Evolutionary conservation across 2,329 filamentous ascomycete species (phyloP).

Genomic region (Akanthomyces muscarius): DNA sequence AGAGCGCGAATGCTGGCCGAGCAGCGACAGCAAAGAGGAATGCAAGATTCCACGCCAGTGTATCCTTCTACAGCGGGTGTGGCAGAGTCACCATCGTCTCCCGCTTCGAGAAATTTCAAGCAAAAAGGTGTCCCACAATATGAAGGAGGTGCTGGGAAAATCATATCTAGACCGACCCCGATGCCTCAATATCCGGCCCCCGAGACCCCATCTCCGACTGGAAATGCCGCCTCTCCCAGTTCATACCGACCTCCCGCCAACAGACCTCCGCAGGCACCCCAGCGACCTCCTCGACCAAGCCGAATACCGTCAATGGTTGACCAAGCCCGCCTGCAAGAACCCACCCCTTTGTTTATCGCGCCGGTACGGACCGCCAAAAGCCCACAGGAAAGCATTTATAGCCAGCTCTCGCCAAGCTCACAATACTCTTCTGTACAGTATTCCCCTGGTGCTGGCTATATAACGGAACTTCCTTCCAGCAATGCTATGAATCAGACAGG

Average conservation of each 20-base stretch:
- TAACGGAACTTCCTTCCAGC: slow-evolving; percentile 56
- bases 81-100: slow-evolving; percentile 12
- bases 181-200: slow-evolving; percentile 53
- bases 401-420: background rate
- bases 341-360: slow-evolving; percentile 46
- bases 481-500: slow-evolving; percentile 24
- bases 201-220: slow-evolving; percentile 35
- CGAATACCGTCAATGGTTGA: slow-evolving; percentile 57
- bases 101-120: slow-evolving; percentile 13
- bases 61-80: background rate
- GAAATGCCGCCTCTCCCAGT: slow-evolving; percentile 31
- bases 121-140: slow-evolving; percentile 16
- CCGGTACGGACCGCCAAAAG: slow-evolving; percentile 32
- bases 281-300: slow-evolving; percentile 57
- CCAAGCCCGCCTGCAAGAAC: slow-evolving; percentile 51
- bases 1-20: slow-evolving; percentile 11
- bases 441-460: slow-evolving; percentile 45
- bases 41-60: slow-evolving; percentile 19
- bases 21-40: slow-evolving; percentile 11
- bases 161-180: slow-evolving; percentile 52
- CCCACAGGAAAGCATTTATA: slow-evolving; percentile 29
- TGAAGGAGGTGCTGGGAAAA: slow-evolving; percentile 27
- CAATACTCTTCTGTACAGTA: slow-evolving; percentile 27
- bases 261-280: slow-evolving; percentile 47
- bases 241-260: slow-evolving; percentile 50